Evolutionary conservation across 768 basidiomycete genomes (phyloP), one percentile per base, ranked within the genome.

Genomic region (Lactarius evosmus): DNA sequence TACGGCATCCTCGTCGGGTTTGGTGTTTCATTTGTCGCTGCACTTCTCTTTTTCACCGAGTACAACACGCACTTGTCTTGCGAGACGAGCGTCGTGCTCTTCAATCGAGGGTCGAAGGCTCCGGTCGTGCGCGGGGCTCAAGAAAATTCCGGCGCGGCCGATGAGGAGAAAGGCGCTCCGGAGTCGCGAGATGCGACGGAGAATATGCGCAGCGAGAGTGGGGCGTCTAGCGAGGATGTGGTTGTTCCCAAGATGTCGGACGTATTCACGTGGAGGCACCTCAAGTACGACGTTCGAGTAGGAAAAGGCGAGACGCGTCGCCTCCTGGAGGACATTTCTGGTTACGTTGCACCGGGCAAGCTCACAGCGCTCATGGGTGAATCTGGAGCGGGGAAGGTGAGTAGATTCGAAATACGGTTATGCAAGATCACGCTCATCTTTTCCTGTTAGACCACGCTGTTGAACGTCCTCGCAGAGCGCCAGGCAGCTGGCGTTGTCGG

Each of bases 351-450:
- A 69, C 93, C 93, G 11, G 93, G 92, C 3, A 91, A 86, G n/a
- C 74, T 94, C 65, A 93, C 93, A 0, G 93, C 92, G 1, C 79
- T 95, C 11, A 93, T 95, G 91, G 93, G 93, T 65, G 88, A 88
- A 16, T 87, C 86, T 63, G 90, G 90, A 58, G 89, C 89, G 50
- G 88, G 86, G 75, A 71, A 69, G 6, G 46, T 49, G 4, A 49
- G 77, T 77, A 14, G 22, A 49, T 7, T 41, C 8, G 12, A 49
- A 49, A 14, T 49, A 14, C 25, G 5, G 22, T 25, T 5, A 2
- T 1, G 0, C 25, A 25, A 25, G 14, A 14, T 49, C 4, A 25
- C 12, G 22, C 46, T 27, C 0, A 46, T 25, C 12, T 14, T n/a
- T 25, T 49, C 11, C 7, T 12, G 5, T 49, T 25, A 49, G 79